Evolutionary conservation across 176 grass and related monocot species (phyloP).

Genomic region (Pontederia crassipes): DNA sequence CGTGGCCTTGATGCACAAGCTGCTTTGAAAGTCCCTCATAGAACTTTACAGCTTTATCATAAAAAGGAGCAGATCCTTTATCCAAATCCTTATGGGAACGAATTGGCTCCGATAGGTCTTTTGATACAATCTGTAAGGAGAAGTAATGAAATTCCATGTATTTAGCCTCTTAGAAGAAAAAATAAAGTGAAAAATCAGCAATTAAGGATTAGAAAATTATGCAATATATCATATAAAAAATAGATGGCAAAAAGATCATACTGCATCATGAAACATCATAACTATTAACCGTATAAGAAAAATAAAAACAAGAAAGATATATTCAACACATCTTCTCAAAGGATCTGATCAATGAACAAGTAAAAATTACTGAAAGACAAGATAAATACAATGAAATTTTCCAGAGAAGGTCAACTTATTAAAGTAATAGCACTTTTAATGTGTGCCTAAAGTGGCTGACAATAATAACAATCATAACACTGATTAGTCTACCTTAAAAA

Average conservation of each 20-base stretch:
- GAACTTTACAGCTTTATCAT: slow-evolving; percentile 82
- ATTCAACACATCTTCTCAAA: too few relatives aligned
- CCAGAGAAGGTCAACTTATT: too few relatives aligned
- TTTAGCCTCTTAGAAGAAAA: not conserved
- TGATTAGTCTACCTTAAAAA: too few relatives aligned
- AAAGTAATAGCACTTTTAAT: too few relatives aligned
- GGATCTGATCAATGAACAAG: too few relatives aligned
- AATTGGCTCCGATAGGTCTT: slow-evolving; percentile 76
- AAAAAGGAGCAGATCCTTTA: slow-evolving; percentile 59
- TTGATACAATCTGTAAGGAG: slow-evolving; percentile 69
- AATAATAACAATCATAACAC: too few relatives aligned
- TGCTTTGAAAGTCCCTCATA: slow-evolving; percentile 70
- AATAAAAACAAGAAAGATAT: too few relatives aligned
- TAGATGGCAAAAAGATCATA: not conserved
- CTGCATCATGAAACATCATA: too few relatives aligned
- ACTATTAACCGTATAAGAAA: too few relatives aligned
- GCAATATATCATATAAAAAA: not conserved
- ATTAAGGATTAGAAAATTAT: not conserved
- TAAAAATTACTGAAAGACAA: too few relatives aligned
- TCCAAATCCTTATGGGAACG: slow-evolving; percentile 83
- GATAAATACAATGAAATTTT: too few relatives aligned
- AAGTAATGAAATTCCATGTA: slow-evolving; percentile 15
- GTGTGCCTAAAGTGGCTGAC: too few relatives aligned
- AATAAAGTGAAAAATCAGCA: not conserved
- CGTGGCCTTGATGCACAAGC: slow-evolving; percentile 96